Base-by-base conservation (phyloP, 2,329 filamentous ascomycete species). In the Fonsecaea nubica region DNA sequence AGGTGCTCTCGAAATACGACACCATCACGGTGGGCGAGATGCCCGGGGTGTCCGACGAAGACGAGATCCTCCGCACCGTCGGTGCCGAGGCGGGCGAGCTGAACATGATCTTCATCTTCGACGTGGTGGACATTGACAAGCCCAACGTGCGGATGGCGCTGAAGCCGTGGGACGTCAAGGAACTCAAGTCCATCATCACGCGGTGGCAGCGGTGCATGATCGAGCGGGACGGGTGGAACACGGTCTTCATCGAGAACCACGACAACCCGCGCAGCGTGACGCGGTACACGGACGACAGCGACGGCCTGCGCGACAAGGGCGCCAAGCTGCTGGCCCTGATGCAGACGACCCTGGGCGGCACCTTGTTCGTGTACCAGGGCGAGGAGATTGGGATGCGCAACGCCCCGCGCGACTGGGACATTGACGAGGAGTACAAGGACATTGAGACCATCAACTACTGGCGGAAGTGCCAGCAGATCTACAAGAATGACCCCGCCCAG, bases 301-400 rank as follows among this genome's bases (percentile, higher is more conserved):
- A 83, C 50, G 72, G 78, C 70, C 80, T 77, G 70, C 78, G 80
- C 35, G 80, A 81, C 70, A 75, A 81, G 63, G 80, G 78, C 69
- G 81, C 78, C 56, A 86, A 82, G 71, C 76, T 83, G 69, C 76
- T 81, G 32, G 80, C 80, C 5, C 72, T 81, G 65, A 85, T 83
- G 78, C 69, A 75, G 60, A 75, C 74, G 12, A 76, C 74, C 7
- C 65, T 75, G 69, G 82, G 85, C 1, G 89, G 88, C 15, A 90
- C 89, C 0, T 81, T 87, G 0, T 90, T 89, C 72, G 78, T 90
- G n/a, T 90, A 89, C 74, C 88, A 90, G 75, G 89, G 89, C 12
- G 87, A 91, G 74, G 89, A 91, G 76, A 80, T 90, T 38, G 89
- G 87, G 18, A 89, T 90, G 85, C 80, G 83, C 38, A 90, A 90